These are phyloP conservation scores for Candida suzukii DNA, from an alignment of 805 yeast species.

Conservation along the genomic window DNA sequence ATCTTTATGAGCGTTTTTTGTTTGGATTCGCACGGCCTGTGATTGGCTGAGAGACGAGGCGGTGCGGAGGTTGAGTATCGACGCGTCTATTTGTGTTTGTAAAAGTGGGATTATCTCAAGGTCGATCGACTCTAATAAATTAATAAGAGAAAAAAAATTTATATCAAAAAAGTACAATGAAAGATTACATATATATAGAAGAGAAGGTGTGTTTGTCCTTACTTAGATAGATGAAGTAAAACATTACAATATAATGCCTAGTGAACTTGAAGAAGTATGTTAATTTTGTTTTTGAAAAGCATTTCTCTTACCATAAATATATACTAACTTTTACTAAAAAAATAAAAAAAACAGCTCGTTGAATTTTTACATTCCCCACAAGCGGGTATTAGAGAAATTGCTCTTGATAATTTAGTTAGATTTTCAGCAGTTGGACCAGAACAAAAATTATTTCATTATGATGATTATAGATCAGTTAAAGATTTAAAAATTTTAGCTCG, in stretches of 20 bases:
- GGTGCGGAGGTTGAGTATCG: background rate
- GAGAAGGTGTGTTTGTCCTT: too few species aligned
- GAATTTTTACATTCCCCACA: slow-evolving; percentile 77
- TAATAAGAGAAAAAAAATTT: too few species aligned
- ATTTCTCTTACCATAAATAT: background rate
- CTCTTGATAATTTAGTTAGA: slow-evolving; percentile 77
- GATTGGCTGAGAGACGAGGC: too few species aligned
- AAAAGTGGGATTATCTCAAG: too few species aligned
- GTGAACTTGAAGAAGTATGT: slow-evolving; percentile 45
- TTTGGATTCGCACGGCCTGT: slow-evolving; percentile 1
- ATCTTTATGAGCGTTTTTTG: background rate
- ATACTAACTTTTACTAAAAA: slow-evolving; percentile 4
- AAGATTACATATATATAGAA: background rate
- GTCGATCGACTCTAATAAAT: too few species aligned
- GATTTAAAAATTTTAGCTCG: slow-evolving; percentile 60
- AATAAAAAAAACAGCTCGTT: slow-evolving; percentile 40
- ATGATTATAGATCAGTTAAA: slow-evolving; percentile 61
- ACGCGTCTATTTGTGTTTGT: background rate
- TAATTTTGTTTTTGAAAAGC: too few species aligned
- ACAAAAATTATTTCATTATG: slow-evolving; percentile 57
- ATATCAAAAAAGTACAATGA: too few species aligned
- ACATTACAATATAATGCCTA: slow-evolving; percentile 29
- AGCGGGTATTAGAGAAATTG: slow-evolving; percentile 74
- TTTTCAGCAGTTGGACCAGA: slow-evolving; percentile 68
- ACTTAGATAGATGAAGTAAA: background rate